phyloP scores from a whole-genome alignment of 2,329 filamentous ascomycete genomes.

The Aspergillus novofumigatus region DNA sequence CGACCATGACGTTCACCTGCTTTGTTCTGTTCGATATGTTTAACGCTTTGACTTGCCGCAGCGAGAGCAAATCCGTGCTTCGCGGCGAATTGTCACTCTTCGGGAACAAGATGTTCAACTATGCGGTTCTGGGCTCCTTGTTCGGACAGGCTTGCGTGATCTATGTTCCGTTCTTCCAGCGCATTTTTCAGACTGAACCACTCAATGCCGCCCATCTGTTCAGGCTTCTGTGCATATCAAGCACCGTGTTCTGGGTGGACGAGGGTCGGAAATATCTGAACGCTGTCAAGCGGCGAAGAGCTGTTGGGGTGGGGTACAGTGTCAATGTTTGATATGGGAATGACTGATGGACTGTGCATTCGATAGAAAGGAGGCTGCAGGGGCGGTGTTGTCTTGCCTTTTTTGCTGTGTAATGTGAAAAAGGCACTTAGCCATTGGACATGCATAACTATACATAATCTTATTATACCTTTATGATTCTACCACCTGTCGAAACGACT shows the following conservation, averaged over 20 bases:
- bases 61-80: slow-evolving; percentile 82
- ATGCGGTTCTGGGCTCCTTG: slow-evolving; percentile 81
- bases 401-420: neutral
- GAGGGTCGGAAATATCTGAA: slow-evolving; percentile 73
- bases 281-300: slow-evolving; percentile 26
- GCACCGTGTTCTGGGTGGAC: slow-evolving; percentile 91
- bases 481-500: no score
- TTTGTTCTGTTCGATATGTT: slow-evolving; percentile 99
- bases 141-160: slow-evolving; percentile 86
- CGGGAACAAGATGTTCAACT: slow-evolving; percentile 92
- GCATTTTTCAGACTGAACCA: slow-evolving; percentile 93
- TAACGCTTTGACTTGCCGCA: slow-evolving; percentile 90
- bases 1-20: slow-evolving; percentile 98
- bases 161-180: slow-evolving; percentile 89
- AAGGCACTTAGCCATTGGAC: no score
- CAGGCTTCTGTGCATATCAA: slow-evolving; percentile 69
- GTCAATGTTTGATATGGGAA: slow-evolving; percentile 31
- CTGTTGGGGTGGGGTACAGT: slow-evolving; percentile 38
- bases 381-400: neutral
- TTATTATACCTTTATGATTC: neutral
- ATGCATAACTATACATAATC: neutral
- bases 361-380: slow-evolving; percentile 4
- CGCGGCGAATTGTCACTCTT: slow-evolving; percentile 79
- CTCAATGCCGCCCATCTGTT: slow-evolving; percentile 70
- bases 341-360: neutral